Conservation (phyloP, 1,284 basidiomycete species). For the Cutaneotrichosporon dermatis region DNA sequence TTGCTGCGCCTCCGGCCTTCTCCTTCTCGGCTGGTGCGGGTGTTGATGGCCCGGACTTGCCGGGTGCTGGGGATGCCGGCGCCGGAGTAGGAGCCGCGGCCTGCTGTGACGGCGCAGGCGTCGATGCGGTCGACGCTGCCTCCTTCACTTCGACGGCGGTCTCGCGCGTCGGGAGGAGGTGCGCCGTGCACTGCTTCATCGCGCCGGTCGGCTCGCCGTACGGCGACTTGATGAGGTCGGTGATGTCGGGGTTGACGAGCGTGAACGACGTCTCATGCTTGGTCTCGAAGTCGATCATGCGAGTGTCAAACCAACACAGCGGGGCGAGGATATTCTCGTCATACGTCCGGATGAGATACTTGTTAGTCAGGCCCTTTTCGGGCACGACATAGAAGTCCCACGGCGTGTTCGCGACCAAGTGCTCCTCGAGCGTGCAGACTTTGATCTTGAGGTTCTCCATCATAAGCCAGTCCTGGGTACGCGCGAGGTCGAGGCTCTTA, state of each 20-base stretch:
- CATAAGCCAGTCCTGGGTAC: conserved; percentile 77
- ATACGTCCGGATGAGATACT: conserved; percentile 86
- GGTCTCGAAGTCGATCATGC: conserved; percentile 80
- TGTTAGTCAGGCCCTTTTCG: conserved; percentile 67
- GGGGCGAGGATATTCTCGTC: conserved; percentile 95
- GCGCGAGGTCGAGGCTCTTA: conserved; percentile 67
- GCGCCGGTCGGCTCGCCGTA: conserved; percentile 60
- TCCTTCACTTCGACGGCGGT: conserved; percentile 7
- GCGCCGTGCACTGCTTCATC: conserved; percentile 79
- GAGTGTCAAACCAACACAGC: conserved; percentile 90
- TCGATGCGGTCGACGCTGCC: background rate
- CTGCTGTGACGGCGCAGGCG: conserved; percentile 3
- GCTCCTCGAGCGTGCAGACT: conserved; percentile 79
- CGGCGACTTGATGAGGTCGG: conserved; percentile 44
- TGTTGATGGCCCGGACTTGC: background rate
- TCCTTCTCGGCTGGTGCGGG: background rate
- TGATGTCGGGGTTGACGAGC: conserved; percentile 38
- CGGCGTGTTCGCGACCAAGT: conserved; percentile 76
- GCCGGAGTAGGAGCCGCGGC: background rate
- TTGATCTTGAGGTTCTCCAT: conserved; percentile 83
- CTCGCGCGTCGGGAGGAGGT: conserved; percentile 56
- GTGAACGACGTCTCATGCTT: conserved; percentile 54
- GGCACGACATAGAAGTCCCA: conserved; percentile 83
- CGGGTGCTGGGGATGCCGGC: background rate
- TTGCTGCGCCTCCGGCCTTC: too few species aligned